phyloP scores from a whole-genome alignment of 1,284 basidiomycete species.

The Coniferiporia sulphurascens region DNA sequence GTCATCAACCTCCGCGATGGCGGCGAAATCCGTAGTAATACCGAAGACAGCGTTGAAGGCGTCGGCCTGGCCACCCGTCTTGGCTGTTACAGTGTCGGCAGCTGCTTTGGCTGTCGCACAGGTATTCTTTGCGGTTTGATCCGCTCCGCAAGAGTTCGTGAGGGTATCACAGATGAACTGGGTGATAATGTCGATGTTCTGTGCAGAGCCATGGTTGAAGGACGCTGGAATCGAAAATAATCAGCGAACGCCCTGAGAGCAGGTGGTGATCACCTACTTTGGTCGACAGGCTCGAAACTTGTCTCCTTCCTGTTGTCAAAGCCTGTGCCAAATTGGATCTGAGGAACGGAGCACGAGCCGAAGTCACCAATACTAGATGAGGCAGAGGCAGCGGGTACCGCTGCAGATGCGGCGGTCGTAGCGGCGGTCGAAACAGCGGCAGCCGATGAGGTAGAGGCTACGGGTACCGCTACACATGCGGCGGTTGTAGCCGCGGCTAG shows the following conservation, averaged over 20 bases:
- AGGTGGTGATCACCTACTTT: slow-evolving; percentile 25
- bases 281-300: slow-evolving; percentile 44
- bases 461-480: no score
- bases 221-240: slow-evolving; percentile 32
- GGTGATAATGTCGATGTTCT: slow-evolving; percentile 48
- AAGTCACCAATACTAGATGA: slow-evolving; percentile 39
- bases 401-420: slow-evolving; percentile 16
- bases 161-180: slow-evolving; percentile 53
- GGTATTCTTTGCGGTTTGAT: slow-evolving; percentile 45
- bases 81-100: slow-evolving; percentile 35
- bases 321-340: slow-evolving; percentile 56
- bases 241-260: slow-evolving; percentile 12
- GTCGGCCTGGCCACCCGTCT: slow-evolving; percentile 52
- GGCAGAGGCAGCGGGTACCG: slow-evolving; percentile 20
- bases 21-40: slow-evolving; percentile 39
- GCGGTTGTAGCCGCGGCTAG: no score
- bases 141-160: slow-evolving; percentile 45
- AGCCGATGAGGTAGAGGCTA: not conserved
- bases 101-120: slow-evolving; percentile 42
- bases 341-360: slow-evolving; percentile 49
- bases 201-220: slow-evolving; percentile 49
- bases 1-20: slow-evolving; percentile 33
- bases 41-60: slow-evolving; percentile 55
- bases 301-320: slow-evolving; percentile 57
- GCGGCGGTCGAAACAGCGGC: slow-evolving; percentile 17